Base-by-base conservation (phyloP, 2,329 filamentous ascomycete genomes). In the Colletotrichum lupini region DNA sequence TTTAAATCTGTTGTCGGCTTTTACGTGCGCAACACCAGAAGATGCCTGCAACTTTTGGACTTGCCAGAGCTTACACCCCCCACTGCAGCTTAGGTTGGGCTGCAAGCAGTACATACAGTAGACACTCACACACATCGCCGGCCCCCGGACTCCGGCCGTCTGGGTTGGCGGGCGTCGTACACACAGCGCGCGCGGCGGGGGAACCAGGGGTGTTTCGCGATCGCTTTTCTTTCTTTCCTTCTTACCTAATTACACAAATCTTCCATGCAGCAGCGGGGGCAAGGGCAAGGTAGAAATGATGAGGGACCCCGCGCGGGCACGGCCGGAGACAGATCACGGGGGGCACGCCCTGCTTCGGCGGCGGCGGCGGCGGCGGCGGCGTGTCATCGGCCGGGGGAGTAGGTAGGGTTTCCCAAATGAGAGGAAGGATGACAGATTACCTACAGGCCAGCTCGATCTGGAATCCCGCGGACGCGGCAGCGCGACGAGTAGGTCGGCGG, bases 131-230 rank as follows among this genome's bases (percentile, higher is more conserved):
- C n/a, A 35, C 35, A 57, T 57, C 35, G 24, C 24, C 24, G 46
- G 28, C n/a, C 28, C 22, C 52, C 52, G 52, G 61, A 35, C 46
- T 63, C 61, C 61, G n/a, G 28, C 61, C n/a, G n/a, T 55, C 61
- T 55, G 61, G 61, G 46, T 26, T 53, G 19, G 42, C 26, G 59
- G 19, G 59, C 42, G 42, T n/a, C 42, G 19, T 19, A 49, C 42
- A 22, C 42, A 49, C 42, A n/a, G 42, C 42, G 42, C 19, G 24
- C 16, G 26, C 58, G 32, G 59, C 7, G 22, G 30, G 57, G 30
- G n/a, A 3, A 49, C 42, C 42, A n/a, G 42, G 42, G 19, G 5
- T n/a, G 42, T 49, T n/a, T 49, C 42, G 42, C 6, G 19, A 22
- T 49, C 42, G 42, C 42, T 49, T n/a, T n/a, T 49, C 42, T 49